Evolutionary conservation across 805 yeast species (phyloP).

Genomic region (Kodamaea restingae): DNA sequence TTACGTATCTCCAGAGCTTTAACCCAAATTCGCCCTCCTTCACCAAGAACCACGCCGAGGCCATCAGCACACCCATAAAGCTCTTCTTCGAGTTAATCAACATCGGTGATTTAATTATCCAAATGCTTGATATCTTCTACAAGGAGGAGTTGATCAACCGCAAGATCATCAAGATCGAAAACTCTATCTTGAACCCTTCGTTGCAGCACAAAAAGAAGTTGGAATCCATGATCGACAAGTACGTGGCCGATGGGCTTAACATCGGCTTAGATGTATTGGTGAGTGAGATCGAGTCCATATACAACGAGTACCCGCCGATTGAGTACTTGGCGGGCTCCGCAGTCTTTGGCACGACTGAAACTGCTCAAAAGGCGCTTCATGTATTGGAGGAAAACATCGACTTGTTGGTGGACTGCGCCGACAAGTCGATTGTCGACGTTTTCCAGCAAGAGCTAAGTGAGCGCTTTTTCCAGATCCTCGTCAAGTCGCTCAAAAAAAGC

Average conservation of each 20-base stretch:
- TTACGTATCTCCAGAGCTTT: conserved; percentile 63
- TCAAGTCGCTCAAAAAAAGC: conserved; percentile 69
- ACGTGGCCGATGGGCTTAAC: conserved; percentile 89
- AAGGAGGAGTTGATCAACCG: conserved; percentile 69
- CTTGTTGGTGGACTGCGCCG: conserved; percentile 76
- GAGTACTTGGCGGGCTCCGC: conserved; percentile 46
- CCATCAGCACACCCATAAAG: conserved; percentile 74
- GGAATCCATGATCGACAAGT: conserved; percentile 78
- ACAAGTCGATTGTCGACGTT: conserved; percentile 81
- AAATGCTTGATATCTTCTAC: conserved; percentile 87
- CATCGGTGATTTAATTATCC: conserved; percentile 87
- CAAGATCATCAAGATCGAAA: conserved; percentile 60
- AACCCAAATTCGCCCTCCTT: conserved; percentile 48
- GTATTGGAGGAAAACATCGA: conserved; percentile 69
- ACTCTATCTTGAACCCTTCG: conserved; percentile 73
- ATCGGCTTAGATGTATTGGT: conserved; percentile 87
- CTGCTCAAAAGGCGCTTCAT: conserved; percentile 60
- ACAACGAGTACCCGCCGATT: conserved; percentile 51
- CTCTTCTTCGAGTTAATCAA: conserved; percentile 88
- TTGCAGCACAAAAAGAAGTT: conserved; percentile 76
- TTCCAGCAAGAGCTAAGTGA: conserved; percentile 93
- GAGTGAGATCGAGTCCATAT: conserved; percentile 68
- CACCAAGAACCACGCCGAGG: conserved; percentile 23
- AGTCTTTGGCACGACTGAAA: conserved; percentile 45
- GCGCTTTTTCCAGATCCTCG: conserved; percentile 70